phyloP scores from a whole-genome alignment of 768 basidiomycete species.

The Lactifluus echinatus region DNA sequence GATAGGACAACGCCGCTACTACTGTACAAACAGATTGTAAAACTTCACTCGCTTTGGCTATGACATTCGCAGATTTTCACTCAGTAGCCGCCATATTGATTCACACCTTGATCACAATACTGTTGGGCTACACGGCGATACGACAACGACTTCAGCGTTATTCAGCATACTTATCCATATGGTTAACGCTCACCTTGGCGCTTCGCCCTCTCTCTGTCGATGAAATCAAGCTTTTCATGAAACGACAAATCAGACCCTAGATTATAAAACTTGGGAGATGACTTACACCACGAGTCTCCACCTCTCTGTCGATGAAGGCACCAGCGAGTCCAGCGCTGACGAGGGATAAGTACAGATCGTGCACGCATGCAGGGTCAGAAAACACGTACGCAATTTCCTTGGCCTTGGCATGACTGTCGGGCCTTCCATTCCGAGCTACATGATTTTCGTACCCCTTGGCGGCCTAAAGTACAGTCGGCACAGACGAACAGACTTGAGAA shows the following conservation, averaged over 20 bases:
- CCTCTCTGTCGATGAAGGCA: constrained; percentile 42
- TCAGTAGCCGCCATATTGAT: background rate
- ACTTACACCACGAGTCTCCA: constrained; percentile 51
- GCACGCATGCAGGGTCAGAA: background rate
- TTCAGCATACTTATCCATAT: background rate
- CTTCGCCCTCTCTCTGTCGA: background rate
- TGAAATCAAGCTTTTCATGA: background rate
- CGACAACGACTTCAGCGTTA: background rate
- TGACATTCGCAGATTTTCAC: background rate
- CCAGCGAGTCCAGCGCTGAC: constrained; percentile 44
- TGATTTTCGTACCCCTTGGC: background rate
- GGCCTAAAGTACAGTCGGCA: background rate
- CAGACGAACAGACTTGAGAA: background rate
- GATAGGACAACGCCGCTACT: too few species aligned
- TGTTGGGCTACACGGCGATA: too few species aligned
- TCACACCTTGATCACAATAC: too few species aligned
- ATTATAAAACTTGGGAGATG: background rate
- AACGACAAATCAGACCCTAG: background rate
- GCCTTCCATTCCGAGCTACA: background rate
- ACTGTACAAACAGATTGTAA: too few species aligned
- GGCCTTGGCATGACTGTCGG: background rate
- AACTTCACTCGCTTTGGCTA: too few species aligned
- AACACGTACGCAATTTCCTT: background rate
- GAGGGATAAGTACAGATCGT: background rate
- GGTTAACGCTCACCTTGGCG: background rate